Base-by-base conservation (phyloP, 176 grass and related monocot species). In the Carex cristatella region DNA sequence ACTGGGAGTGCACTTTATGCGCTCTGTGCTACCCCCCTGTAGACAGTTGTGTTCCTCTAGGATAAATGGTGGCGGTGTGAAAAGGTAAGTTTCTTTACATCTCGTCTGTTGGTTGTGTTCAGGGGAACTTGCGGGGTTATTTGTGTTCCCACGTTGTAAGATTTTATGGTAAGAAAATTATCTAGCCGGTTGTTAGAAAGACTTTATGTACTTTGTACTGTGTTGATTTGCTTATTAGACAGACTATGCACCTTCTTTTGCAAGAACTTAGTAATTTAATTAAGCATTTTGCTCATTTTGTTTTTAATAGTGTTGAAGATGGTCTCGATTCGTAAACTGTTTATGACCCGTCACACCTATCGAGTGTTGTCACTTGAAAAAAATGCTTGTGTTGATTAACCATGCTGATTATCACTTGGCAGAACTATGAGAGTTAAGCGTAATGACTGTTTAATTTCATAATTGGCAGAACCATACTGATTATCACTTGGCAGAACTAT, bases 1-100 rank as follows among this genome's bases (percentile, higher is more conserved):
- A 46, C 80, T 56, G 76, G 90, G 0, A 42, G 75, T 18, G 73
- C 88, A 40, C 88, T 92, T 60, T 88, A 65, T 82, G 90, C 88
- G 4, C 81, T 90, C 18, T 84, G 86, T 11, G 86, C 90, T 48
- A 87, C 88, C 64, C 90, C 92, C 18, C 23, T 23, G 23, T 23
- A 23, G 23, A 23, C 23, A 23, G 23, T 23, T 23, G 23, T 23
- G 23, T 23, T 23, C 23, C 16, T 89, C 48, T 28, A 62, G 59
- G 65, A 54, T 16, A 14, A 70, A 28, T 23, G 30, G 40, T 38
- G 11, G 66, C 65, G 46, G 83, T 79, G 54, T 55, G 83, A 51
- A 40, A 11, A 6, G 53, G 81, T 57, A 40, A 68, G 7, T 46
- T 58, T 19, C 33, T 65, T 48, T 14, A 66, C 54, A 54, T 60